Evolutionary conservation across 768 basidiomycete genomes (phyloP), one percentile per base, ranked within the genome.

Genomic region (Lanmaoa rubissima): DNA sequence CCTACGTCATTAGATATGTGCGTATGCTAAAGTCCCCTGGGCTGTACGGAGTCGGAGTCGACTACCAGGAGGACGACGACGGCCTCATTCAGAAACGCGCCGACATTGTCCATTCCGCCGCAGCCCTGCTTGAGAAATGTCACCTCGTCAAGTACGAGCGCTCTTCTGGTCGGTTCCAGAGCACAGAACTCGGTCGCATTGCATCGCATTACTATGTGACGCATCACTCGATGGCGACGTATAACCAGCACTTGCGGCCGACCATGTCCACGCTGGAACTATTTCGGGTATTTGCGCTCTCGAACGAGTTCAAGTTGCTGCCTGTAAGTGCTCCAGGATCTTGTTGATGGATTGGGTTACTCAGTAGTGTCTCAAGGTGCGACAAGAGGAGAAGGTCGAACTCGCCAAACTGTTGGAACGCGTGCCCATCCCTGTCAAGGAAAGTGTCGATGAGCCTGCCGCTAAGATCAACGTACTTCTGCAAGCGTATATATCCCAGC

Each of bases 401-500:
- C 79, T 97, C 16, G 82, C 85, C 5, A 95, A 95, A 66, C 77
- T 98, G 9, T 76, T 98, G 43, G 96, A 99, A 67, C 83, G 94
- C 2, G 96, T 98, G 0, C 96, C 96, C 2, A 94, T 99, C 43
- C 97, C 97, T 0, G 90, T 98, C 63, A 98, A 98, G 74, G 97
- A 99, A 73, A 81, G 86, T 49, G 93, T 96, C 6, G 96, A 99
- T 57, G 96, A 99, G 65, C 93, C 94, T 0, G 90, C 94, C 0
- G 91, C 97, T 9, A 99, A 99, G 76, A 94, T 98, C 71, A 98
- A 98, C 63, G 96, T 98, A 3, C 79, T 98, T 0, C 77, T 99
- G 1, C 96, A 99, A 67, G 87, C 95, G 0, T 98, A 90, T 70
- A 93, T 98, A 61, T 97, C 94, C 0, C 86, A 92, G 56, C 83